Base-by-base conservation (phyloP, 495 filamentous ascomycete genomes). In the Neurospora hispaniola region DNA sequence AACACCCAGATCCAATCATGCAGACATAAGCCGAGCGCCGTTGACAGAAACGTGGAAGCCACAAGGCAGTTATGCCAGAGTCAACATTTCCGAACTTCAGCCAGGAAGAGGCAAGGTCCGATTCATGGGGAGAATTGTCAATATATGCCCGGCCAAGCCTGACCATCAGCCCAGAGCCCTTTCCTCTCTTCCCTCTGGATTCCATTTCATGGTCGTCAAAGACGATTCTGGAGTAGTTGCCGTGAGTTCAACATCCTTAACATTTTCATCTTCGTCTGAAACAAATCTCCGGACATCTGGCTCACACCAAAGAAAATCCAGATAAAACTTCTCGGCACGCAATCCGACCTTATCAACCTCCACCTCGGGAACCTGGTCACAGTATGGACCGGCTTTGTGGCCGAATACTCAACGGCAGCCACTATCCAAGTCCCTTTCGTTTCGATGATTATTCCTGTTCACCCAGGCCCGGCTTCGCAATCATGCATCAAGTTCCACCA, bases 51-150 rank as follows among this genome's bases (percentile, higher is more conserved):
- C 80, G n/a, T 91, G 88, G 87, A 83, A 83, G 8, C 89, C 90
- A 1, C 78, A 81, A n/a, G 81, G 82, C 43, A 78, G 83, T 5
- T 91, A 91, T 71, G 80, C 86, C 35, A 79, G 84, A 43, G 75
- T 79, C 38, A 76, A 80, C 6, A 91, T 92, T 40, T 77, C 80
- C 8, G 75, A 85, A 16, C 81, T 92, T 10, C 73, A 84, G 48
- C 78, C 86, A 12, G 89, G 90, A 2, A 85, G 86, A 0, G 74
- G 76, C 39, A 82, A 82, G 42, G 84, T 90, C 18, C 80, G 82
- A 8, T 85, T 91, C 71, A 84, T 80, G 42, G 90, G 88, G n/a
- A 82, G 89, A 71, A 75, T 92, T 12, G 88, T 87, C 18, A 91
- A 90, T 72, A 81, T 90, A 70, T 84, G 78, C 66, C 85, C 72